Evolutionary conservation across 2,329 filamentous ascomycete genomes (phyloP), one percentile per base, ranked within the genome.

Genomic region (Ceratocystis colombiana): DNA sequence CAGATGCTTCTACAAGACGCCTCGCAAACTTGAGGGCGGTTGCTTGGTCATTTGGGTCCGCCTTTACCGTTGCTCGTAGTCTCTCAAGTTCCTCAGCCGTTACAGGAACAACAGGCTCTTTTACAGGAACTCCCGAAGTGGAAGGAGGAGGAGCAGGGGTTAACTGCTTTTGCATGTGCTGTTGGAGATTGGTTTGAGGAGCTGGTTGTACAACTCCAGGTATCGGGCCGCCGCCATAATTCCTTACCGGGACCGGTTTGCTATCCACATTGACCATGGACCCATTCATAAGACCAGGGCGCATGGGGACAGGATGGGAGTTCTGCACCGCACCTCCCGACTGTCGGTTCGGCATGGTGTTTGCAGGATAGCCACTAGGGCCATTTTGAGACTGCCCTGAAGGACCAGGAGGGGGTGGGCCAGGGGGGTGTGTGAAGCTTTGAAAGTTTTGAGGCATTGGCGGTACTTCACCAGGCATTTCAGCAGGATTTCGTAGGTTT

Each of bases 1-100:
- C 85, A 0, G 90, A 85, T 1, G 93, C 94, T 76, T 96, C 91
- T 1, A 96, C 85, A 4, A 96, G 79, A 71, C 88, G 90, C 76
- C 92, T 93, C 0, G 89, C 91, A 20, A 96, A 79, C 8, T 80
- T 78, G 66, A 99, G 78, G 15, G 89, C 87, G 2, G 85, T 82
- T 61, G 82, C 82, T 69, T 88, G 83, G 70, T 96, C 90, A 37
- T 81, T 80, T 0, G 91, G 85, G 68, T 91, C 88, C 30, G 79
- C 79, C 73, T 88, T 89, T 69, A 88, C 86, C 5, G 79, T 77
- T 71, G 84, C 83, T 41, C 89, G 86, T 7, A 97, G 77, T 25
- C 81, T 81, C 70, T 95, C 88, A 6, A 99, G 79, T 73, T 96
- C 89, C 55, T 88, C 84, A 1, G 82, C 77, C 0, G 92, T 96